A percentile compares a stretch with the other conserved stretches of the same genome.
These are phyloP conservation scores for Elymus sibiricus DNA, from an alignment of 176 grass and related monocot species.

Conservation along the genomic window DNA sequence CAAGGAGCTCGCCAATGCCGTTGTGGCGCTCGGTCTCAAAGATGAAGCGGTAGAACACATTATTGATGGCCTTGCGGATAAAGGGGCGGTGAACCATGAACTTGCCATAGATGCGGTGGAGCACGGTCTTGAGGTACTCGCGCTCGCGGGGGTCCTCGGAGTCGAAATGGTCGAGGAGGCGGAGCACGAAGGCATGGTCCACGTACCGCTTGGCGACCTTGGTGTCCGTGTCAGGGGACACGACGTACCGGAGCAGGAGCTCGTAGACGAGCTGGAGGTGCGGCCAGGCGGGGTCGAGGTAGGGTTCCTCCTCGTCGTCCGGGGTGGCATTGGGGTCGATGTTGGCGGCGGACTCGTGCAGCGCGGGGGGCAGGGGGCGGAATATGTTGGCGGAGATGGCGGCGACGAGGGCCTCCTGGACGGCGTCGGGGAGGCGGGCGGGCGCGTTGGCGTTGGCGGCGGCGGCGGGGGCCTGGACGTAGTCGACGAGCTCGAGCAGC, in stretches of 20 bases:
- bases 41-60: slow-evolving; percentile 87
- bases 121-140: slow-evolving; percentile 81
- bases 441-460: slow-evolving; percentile 25
- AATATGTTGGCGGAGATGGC: slow-evolving; percentile 76
- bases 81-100: slow-evolving; percentile 95
- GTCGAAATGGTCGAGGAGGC: slow-evolving; percentile 73
- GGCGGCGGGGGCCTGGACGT: slow-evolving; percentile 58
- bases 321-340: slow-evolving; percentile 53
- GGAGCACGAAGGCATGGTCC: slow-evolving; percentile 80
- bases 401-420: slow-evolving; percentile 69
- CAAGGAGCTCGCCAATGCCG: slow-evolving; percentile 71
- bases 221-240: slow-evolving; percentile 79
- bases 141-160: slow-evolving; percentile 89
- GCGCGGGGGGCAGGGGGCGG: slow-evolving; percentile 60
- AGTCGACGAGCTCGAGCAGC: slow-evolving; percentile 82
- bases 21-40: slow-evolving; percentile 86
- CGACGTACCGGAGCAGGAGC: slow-evolving; percentile 74
- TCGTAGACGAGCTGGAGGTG: slow-evolving; percentile 86
- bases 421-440: slow-evolving; percentile 54
- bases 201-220: slow-evolving; percentile 84
- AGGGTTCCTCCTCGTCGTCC: slow-evolving; percentile 89
- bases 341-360: slow-evolving; percentile 48
- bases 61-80: slow-evolving; percentile 84
- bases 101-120: slow-evolving; percentile 89
- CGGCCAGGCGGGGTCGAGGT: slow-evolving; percentile 78